phyloP scores from a whole-genome alignment of 176 grass and related monocot species.

The Avena eriantha region DNA sequence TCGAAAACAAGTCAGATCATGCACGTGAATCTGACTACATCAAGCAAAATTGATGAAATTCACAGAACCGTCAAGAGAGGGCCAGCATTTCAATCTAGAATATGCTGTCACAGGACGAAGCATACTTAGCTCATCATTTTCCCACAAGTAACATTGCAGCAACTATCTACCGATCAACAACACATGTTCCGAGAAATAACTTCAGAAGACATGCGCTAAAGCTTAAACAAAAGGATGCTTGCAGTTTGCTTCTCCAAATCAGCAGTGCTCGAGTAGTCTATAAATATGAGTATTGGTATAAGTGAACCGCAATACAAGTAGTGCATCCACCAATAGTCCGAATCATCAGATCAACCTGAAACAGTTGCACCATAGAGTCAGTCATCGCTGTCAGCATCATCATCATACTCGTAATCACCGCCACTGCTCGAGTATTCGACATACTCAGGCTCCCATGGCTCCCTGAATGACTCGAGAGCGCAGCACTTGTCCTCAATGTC shows the following conservation, averaged over 20 bases:
- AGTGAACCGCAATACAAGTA: not conserved
- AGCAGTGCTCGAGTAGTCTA: not conserved
- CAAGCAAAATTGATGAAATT: not conserved
- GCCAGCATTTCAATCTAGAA: not conserved
- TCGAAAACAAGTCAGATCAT: too few relatives aligned
- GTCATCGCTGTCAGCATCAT: conserved; percentile 27
- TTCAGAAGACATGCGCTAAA: not conserved
- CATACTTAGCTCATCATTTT: not conserved
- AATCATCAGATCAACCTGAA: not conserved
- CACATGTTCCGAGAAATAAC: not conserved
- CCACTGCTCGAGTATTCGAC: conserved; percentile 32
- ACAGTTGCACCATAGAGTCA: not conserved
- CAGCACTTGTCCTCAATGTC: conserved; percentile 49
- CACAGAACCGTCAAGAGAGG: not conserved
- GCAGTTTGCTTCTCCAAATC: not conserved
- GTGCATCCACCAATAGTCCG: not conserved
- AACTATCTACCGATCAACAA: not conserved
- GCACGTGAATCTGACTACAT: not conserved
- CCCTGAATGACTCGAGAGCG: conserved; percentile 46
- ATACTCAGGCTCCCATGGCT: conserved; percentile 61
- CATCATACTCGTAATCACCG: not conserved
- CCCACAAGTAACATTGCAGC: not conserved
- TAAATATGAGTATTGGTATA: not conserved
- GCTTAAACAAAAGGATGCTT: not conserved
- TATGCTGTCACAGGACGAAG: not conserved